phyloP scores from a whole-genome alignment of 2,329 filamentous ascomycete species.

The Paraphaeosphaeria minitans region DNA sequence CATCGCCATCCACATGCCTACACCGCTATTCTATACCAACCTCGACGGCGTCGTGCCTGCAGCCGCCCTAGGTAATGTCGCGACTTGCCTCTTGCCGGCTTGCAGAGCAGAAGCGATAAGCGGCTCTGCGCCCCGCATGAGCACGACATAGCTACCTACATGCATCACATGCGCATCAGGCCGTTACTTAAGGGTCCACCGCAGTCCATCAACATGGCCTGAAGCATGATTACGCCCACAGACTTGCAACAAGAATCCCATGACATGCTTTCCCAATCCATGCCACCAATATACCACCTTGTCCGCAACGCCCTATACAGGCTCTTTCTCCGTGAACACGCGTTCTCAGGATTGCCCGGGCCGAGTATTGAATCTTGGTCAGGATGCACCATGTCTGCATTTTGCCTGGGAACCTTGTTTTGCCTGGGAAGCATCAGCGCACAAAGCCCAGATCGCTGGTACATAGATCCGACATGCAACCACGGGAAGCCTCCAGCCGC shows the following conservation, averaged over 20 bases:
- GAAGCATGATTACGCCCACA: constrained; percentile 24
- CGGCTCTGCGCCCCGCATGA: constrained; percentile 37
- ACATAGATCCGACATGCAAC: constrained; percentile 29
- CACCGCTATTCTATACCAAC: constrained; percentile 46
- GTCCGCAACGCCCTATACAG: constrained; percentile 17
- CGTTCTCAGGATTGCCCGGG: constrained; percentile 34
- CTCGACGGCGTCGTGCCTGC: constrained; percentile 21
- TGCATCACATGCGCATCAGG: constrained; percentile 38
- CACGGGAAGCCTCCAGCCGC: constrained; percentile 24
- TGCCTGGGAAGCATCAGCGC: constrained; percentile 25
- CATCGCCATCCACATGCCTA: constrained; percentile 18
- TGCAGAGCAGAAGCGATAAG: constrained; percentile 38
- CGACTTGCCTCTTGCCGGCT: constrained; percentile 28
- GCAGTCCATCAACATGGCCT: constrained; percentile 33
- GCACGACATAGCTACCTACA: constrained; percentile 45
- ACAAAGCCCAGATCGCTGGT: constrained; percentile 28
- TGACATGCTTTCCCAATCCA: not conserved
- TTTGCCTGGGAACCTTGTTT: constrained; percentile 29
- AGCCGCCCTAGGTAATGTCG: constrained; percentile 31
- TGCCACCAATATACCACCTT: constrained; percentile 4
- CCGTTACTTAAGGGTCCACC: constrained; percentile 37
- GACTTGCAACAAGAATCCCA: constrained; percentile 7
- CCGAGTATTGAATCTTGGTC: constrained; percentile 26
- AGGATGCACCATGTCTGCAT: constrained; percentile 30
- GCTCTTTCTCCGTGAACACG: constrained; percentile 28